These are phyloP conservation scores for Boletus smithii DNA, from an alignment of 1,284 basidiomycete species.

Conservation along the genomic window DNA sequence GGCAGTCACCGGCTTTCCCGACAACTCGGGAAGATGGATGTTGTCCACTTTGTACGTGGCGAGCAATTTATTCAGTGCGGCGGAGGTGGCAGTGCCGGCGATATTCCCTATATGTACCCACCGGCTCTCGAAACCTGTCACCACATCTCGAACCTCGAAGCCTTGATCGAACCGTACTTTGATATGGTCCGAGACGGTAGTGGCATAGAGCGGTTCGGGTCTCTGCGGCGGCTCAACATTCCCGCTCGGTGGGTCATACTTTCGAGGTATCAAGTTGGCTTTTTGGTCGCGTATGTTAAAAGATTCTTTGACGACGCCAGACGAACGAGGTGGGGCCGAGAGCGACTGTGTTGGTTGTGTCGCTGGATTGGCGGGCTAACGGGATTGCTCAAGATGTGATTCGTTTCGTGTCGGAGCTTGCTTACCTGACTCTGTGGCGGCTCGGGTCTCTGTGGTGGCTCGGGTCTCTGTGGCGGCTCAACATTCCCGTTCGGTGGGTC, in stretches of 20 bases:
- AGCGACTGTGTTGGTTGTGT: background rate
- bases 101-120: slow-evolving; percentile 39
- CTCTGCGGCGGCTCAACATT: slow-evolving; percentile 6
- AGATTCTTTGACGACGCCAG: background rate
- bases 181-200: slow-evolving; percentile 28
- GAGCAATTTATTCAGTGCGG: slow-evolving; percentile 19
- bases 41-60: slow-evolving; percentile 42
- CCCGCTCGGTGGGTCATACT: background rate
- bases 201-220: slow-evolving; percentile 18
- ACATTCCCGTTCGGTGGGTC: background rate
- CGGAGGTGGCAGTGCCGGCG: slow-evolving; percentile 13
- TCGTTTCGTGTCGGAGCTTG: background rate
- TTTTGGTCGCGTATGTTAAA: background rate
- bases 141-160: slow-evolving; percentile 37
- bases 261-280: background rate
- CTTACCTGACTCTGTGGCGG: slow-evolving; percentile 12
- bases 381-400: background rate
- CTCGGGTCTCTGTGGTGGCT: no score
- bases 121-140: slow-evolving; percentile 44
- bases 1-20: slow-evolving; percentile 30
- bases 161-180: slow-evolving; percentile 40
- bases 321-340: background rate
- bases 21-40: slow-evolving; percentile 33
- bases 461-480: slow-evolving; percentile 10
- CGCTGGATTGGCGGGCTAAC: background rate